Conservation (phyloP, 192 early-diverging fungal genomes). For the Coemansia sp. region DNA sequence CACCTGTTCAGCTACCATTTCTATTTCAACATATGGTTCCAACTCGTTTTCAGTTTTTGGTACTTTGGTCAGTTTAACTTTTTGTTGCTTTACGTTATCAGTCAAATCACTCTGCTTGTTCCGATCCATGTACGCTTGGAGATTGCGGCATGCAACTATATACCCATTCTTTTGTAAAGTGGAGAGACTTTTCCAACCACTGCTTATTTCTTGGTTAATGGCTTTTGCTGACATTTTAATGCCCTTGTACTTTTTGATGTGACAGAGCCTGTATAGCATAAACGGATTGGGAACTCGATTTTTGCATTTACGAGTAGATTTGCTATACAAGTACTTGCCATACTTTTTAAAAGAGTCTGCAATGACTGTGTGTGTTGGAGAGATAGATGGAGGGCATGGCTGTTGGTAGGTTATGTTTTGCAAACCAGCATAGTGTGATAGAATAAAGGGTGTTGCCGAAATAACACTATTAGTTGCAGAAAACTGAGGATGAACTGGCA, state of each 20-base stretch:
- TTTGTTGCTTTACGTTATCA: background rate
- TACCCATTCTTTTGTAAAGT: slow-evolving; percentile 1
- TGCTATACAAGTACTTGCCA: slow-evolving; percentile 9
- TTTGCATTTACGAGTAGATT: slow-evolving; percentile 6
- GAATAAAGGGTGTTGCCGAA: background rate
- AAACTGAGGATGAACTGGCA: background rate
- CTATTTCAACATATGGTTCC: no score
- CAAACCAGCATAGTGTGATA: no score
- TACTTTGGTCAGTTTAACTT: background rate
- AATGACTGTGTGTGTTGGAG: background rate
- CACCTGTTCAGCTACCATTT: no score
- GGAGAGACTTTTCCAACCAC: slow-evolving; percentile 1
- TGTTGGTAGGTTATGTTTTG: background rate
- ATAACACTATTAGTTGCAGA: background rate
- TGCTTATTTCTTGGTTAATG: slow-evolving; percentile 14
- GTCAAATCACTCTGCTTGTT: background rate
- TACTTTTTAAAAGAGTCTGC: background rate
- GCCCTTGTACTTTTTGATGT: slow-evolving; percentile 23
- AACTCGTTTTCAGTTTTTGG: background rate
- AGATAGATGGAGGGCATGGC: background rate
- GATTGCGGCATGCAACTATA: background rate
- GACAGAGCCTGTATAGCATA: slow-evolving; percentile 24
- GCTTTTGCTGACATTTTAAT: slow-evolving; percentile 3
- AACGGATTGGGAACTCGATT: slow-evolving; percentile 24
- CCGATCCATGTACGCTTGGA: slow-evolving; percentile 12